These are phyloP conservation scores for Phlyctochytrium bullatum DNA, from an alignment of 192 early-diverging fungal genomes.

Conservation along the genomic window DNA sequence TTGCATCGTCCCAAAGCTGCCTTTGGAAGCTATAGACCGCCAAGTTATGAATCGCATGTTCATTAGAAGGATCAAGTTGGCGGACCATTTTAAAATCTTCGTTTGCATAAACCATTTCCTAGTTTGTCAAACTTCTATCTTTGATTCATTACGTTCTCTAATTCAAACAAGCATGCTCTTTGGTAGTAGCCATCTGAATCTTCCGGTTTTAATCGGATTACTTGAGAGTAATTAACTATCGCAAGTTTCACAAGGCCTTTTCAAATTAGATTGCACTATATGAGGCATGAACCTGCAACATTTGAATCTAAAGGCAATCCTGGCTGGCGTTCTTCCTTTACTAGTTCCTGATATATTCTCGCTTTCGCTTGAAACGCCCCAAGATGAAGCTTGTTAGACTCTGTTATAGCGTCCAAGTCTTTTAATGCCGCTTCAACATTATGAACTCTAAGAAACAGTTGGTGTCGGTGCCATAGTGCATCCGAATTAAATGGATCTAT, in stretches of 20 bases:
- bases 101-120: conserved; percentile 54
- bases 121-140: neutral
- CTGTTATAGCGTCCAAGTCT: conserved; percentile 53
- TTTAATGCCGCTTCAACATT: conserved; percentile 41
- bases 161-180: conserved; percentile 49
- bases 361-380: conserved; percentile 52
- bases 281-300: conserved; percentile 19
- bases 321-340: conserved; percentile 13
- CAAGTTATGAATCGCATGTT: conserved; percentile 47
- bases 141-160: conserved; percentile 39
- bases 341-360: conserved; percentile 48
- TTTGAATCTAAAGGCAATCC: conserved; percentile 14
- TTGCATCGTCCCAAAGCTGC: conserved; percentile 51
- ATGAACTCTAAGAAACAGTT: conserved; percentile 39
- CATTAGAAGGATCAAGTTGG: conserved; percentile 48
- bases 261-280: neutral
- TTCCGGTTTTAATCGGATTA: conserved; percentile 51
- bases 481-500: conserved; percentile 56
- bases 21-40: conserved; percentile 49
- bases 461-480: conserved; percentile 51
- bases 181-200: conserved; percentile 51
- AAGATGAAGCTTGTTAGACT: conserved; percentile 46
- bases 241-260: conserved; percentile 45
- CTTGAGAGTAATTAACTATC: conserved; percentile 51
- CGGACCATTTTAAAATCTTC: conserved; percentile 54